Evolutionary conservation across 257 asterid genomes (phyloP), one percentile per base, ranked within the genome.

Genomic region (Euphrasia confusa): DNA sequence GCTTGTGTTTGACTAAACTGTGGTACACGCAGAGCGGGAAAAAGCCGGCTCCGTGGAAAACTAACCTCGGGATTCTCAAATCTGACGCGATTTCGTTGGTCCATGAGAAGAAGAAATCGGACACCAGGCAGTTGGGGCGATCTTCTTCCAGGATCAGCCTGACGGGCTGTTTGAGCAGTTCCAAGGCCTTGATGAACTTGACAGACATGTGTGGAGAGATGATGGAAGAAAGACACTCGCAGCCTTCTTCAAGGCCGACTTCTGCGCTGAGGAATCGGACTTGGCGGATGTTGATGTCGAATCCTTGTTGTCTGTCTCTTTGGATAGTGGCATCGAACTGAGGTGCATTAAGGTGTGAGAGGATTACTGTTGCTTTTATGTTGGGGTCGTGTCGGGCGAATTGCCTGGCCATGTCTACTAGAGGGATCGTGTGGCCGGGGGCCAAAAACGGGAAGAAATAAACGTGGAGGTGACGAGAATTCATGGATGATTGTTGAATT

Each of bases 381-480:
- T 17, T 53, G 3, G 40, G 2, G 17, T 28, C 60, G 37, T 26
- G 60, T 4, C 60, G 33, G 18, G 17, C 21, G 9, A 55, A 55
- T 28, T 55, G 40, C 40, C 37, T 9, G n/a, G 60, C 60, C 17
- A 11, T 55, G 40, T 55, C 60, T 55, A 55, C 40, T 2, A 55
- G 12, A 9, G 60, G 60, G 17, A 55, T 55, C 42, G n/a, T 55
- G 60, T 55, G 60, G 42, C 60, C 60, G 2, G 37, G n/a, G 15
- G 60, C 60, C 37, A 55, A 11, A 4, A 55, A 11, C 9, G 60
- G 60, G 40, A 55, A 11, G 60, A 57, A 54, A 27, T 54, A 24
- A 1, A 54, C 27, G 37, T 24, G 35, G 10, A 27, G 37, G n/a
- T 44, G 50, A 13, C 4, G 42, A 8, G 42, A 37, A 37, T 9